Evolutionary conservation across 768 basidiomycete genomes (phyloP).

Genomic region (Cystobasidiopsis lactophilus): DNA sequence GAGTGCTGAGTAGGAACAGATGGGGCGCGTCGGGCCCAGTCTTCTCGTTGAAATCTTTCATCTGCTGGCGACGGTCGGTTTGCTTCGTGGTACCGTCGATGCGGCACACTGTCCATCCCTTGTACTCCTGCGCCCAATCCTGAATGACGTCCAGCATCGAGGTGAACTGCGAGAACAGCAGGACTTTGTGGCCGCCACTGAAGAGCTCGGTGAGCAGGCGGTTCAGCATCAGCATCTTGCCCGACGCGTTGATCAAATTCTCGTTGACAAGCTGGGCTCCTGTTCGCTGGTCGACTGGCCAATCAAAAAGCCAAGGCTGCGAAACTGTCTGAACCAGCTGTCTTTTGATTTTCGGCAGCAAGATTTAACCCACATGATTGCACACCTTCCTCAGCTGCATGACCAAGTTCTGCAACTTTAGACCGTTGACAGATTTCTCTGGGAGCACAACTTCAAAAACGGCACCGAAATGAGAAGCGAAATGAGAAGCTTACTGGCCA

Average conservation of each 20-base stretch:
- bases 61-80: constrained; percentile 53
- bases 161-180: constrained; percentile 43
- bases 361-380: constrained; percentile 15
- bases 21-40: constrained; percentile 32
- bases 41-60: constrained; percentile 50
- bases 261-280: constrained; percentile 46
- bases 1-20: constrained; percentile 41
- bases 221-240: constrained; percentile 94
- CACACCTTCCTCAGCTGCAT: constrained; percentile 96
- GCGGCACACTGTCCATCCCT: constrained; percentile 59
- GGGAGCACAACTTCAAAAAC: constrained; percentile 31
- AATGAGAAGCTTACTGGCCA: constrained; percentile 36
- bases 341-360: not conserved
- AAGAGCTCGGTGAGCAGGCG: constrained; percentile 67
- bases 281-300: constrained; percentile 46
- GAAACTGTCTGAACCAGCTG: constrained; percentile 27
- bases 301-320: constrained; percentile 75
- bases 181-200: constrained; percentile 44
- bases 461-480: constrained; percentile 33
- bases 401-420: constrained; percentile 61
- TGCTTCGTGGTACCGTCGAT: constrained; percentile 69
- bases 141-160: constrained; percentile 91
- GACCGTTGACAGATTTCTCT: not conserved
- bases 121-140: constrained; percentile 74
- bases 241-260: constrained; percentile 61